Evolutionary conservation across 2,329 filamentous ascomycete species (phyloP).

Genomic region (Colletotrichum sp.): DNA sequence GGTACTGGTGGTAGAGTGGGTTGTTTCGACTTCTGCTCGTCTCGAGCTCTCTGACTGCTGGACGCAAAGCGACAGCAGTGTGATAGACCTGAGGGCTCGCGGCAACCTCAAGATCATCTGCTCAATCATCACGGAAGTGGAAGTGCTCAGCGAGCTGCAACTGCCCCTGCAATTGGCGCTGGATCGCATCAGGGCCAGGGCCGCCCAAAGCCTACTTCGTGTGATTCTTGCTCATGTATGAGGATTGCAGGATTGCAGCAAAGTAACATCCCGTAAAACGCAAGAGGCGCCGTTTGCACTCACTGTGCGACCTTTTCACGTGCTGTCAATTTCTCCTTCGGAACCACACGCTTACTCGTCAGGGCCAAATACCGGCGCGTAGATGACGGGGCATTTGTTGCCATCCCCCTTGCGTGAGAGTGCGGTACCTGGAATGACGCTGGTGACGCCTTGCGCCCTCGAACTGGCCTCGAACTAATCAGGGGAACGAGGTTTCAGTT

Average conservation of each 20-base stretch:
- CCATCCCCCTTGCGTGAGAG: no score
- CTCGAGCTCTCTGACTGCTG: neutral
- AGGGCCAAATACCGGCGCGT: neutral
- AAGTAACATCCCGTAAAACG: neutral
- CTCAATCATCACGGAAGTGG: neutral
- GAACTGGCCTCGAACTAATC: no score
- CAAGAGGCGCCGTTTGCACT: neutral
- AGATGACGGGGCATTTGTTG: neutral
- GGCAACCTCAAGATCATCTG: neutral
- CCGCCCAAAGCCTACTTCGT: no score
- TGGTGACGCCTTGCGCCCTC: no score
- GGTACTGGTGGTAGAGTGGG: neutral
- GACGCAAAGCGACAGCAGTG: neutral
- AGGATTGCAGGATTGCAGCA: neutral
- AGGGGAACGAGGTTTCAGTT: no score
- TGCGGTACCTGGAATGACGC: no score
- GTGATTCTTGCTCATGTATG: neutral
- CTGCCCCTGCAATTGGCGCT: neutral
- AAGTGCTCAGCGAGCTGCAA: neutral
- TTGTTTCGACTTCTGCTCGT: neutral
- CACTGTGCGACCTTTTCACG: neutral
- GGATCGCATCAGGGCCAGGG: neutral
- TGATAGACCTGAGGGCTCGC: neutral
- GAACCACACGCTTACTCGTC: neutral
- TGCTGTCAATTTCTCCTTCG: neutral